A percentile compares a stretch with the other conserved stretches of the same genome.
Evolutionary conservation across 2,329 filamentous ascomycete species (phyloP).

Genomic region (Hypoxylon sp.): DNA sequence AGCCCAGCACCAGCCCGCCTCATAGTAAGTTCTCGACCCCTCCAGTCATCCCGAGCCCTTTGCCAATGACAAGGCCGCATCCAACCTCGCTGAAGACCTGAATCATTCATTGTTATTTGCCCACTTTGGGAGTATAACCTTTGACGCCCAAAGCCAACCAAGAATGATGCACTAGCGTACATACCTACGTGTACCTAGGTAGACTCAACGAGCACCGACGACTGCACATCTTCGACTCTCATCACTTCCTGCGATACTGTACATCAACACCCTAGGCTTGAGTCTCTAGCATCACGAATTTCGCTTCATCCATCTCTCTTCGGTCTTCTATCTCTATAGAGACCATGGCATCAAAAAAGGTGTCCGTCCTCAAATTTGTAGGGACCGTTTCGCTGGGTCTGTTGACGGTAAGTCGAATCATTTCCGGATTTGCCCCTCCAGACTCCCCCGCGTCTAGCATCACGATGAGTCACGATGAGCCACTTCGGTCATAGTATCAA

Average conservation of each 20-base stretch:
- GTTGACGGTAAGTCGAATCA: slow-evolving; percentile 75
- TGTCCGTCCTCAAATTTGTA: slow-evolving; percentile 90
- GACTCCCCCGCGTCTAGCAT: slow-evolving; percentile 43
- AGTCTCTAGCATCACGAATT: slow-evolving; percentile 23
- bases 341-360: slow-evolving; percentile 75
- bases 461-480: slow-evolving; percentile 34
- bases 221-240: slow-evolving; percentile 14
- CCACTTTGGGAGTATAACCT: slow-evolving; percentile 13
- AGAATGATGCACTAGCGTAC: slow-evolving; percentile 14
- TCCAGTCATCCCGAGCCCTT: slow-evolving; percentile 12
- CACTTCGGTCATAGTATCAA: slow-evolving; percentile 19
- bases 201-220: slow-evolving; percentile 14
- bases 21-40: slow-evolving; percentile 19
- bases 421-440: slow-evolving; percentile 43
- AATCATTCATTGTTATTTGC: slow-evolving; percentile 31
- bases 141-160: slow-evolving; percentile 26
- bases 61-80: slow-evolving; percentile 18
- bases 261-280: slow-evolving; percentile 6
- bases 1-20: not conserved
- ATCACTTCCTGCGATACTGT: slow-evolving; percentile 25
- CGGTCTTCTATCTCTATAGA: slow-evolving; percentile 33
- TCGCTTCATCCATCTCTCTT: slow-evolving; percentile 25
- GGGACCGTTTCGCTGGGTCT: slow-evolving; percentile 91
- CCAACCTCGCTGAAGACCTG: slow-evolving; percentile 8
- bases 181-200: slow-evolving; percentile 12